A percentile compares a stretch with the other conserved stretches of the same genome.
Conservation (phyloP, 1,139 yeast genomes). For the Pichia sp. region DNA sequence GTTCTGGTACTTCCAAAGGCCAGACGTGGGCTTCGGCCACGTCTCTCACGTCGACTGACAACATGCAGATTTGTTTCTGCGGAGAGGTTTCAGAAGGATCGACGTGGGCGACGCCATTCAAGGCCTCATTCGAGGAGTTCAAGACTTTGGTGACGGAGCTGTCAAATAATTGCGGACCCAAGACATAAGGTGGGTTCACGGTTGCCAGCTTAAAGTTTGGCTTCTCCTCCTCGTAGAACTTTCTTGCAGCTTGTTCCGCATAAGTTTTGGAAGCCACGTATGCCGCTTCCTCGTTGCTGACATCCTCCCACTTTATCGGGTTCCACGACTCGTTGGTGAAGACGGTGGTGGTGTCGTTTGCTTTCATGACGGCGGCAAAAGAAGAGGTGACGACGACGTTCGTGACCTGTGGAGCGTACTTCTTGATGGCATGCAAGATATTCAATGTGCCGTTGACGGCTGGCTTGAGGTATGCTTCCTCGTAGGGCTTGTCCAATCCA, state of each 20-base stretch:
- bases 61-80: conserved; percentile 24
- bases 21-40: conserved; percentile 40
- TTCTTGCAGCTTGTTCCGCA: conserved; percentile 55
- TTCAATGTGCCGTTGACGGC: conserved; percentile 50
- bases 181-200: conserved; percentile 47
- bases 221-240: conserved; percentile 37
- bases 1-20: conserved; percentile 34
- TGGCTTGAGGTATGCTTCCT: conserved; percentile 36
- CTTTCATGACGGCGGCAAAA: conserved; percentile 40
- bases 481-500: conserved; percentile 20
- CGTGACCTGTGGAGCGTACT: conserved; percentile 45
- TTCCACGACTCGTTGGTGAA: conserved; percentile 40
- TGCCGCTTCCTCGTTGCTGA: conserved; percentile 32
- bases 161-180: conserved; percentile 45
- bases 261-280: conserved; percentile 48
- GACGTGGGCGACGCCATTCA: conserved; percentile 30
- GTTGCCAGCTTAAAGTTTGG: conserved; percentile 42
- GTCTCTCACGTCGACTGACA: conserved; percentile 41
- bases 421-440: conserved; percentile 40
- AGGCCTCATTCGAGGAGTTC: conserved; percentile 37
- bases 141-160: conserved; percentile 28
- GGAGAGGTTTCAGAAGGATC: conserved; percentile 26
- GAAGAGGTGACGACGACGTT: conserved; percentile 55
- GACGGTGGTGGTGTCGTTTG: conserved; percentile 8
- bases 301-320: conserved; percentile 37